Base-by-base conservation (phyloP, 805 yeast genomes). In the Starmerella vitae region DNA sequence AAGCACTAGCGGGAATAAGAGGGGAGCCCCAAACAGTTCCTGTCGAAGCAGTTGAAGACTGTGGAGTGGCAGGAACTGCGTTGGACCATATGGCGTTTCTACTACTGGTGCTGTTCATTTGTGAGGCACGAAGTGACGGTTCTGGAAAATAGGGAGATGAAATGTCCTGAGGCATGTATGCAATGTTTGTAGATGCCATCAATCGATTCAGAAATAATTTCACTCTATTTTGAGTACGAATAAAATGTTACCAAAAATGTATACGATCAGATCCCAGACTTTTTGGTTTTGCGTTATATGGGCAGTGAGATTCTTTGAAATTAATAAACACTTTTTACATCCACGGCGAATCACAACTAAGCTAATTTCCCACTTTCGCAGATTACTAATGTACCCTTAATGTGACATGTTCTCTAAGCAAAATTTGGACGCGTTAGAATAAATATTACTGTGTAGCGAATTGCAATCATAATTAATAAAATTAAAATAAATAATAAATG, bases 21-120 rank as follows among this genome's bases (percentile, higher is more conserved):
- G 47, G 45, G 17, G 47, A 36, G 15, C 42, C 45, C 47, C 47
- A 44, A 2, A 41, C 41, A 12, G 47, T 31, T 12, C 41, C 37
- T 9, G 27, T 21, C 18, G 47, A 38, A 3, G 44, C 22, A 7
- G 31, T 39, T 7, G 44, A 36, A 4, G 47, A 7, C 33, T 44
- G 47, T 22, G 48, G 44, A 9, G 48, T 35, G 1, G 48, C 44
- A 3, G 44, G 44, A 2, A 37, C 35, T 3, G 49, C 42, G 2
- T 42, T 5, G 7, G 37, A 30, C 49, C 49, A 45, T 4, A 45
- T 12, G 6, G 38, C 46, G 12, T 29, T 24, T n/a, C 30, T 8
- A 21, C 40, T 19, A 4, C 24, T 30, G 19, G 15, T 12, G 20
- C 18, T 28, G 13, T 15, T 22, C n/a, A 26, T 19, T 10, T 12